Conservation (phyloP, 169 alveolate species). For the Plasmodium knowlesi region DNA sequence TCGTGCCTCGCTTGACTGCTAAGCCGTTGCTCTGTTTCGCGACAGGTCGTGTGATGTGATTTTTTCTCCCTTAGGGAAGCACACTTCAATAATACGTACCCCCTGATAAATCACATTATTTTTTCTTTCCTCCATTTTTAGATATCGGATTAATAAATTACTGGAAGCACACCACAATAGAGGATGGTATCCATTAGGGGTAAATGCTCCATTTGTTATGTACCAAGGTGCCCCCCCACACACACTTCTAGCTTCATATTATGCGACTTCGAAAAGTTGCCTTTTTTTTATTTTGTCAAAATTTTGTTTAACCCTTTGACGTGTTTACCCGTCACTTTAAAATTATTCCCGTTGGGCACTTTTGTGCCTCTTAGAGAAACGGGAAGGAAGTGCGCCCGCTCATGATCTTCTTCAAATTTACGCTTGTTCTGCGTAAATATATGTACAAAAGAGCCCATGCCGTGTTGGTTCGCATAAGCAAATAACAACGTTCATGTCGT, state of each 20-base stretch:
- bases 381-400: not conserved
- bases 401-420: not conserved
- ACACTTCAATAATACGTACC: not conserved
- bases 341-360: not conserved
- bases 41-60: not conserved
- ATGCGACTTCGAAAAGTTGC: not conserved
- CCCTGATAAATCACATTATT: not conserved
- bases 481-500: not conserved
- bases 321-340: not conserved
- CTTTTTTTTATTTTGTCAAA: not conserved
- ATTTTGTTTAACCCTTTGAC: not conserved
- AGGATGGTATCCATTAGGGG: not conserved
- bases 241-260: not conserved
- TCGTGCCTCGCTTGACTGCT: not conserved
- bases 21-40: not conserved
- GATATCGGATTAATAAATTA: conserved; percentile 55
- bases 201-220: not conserved
- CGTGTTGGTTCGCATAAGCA: not conserved
- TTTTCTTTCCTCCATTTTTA: not conserved
- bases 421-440: not conserved
- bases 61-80: not conserved
- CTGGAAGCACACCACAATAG: conserved; percentile 68
- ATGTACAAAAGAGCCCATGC: not conserved
- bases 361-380: not conserved
- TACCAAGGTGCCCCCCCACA: not conserved